Evolutionary conservation across 768 basidiomycete genomes (phyloP).

Genomic region (Cubamyces sp.): DNA sequence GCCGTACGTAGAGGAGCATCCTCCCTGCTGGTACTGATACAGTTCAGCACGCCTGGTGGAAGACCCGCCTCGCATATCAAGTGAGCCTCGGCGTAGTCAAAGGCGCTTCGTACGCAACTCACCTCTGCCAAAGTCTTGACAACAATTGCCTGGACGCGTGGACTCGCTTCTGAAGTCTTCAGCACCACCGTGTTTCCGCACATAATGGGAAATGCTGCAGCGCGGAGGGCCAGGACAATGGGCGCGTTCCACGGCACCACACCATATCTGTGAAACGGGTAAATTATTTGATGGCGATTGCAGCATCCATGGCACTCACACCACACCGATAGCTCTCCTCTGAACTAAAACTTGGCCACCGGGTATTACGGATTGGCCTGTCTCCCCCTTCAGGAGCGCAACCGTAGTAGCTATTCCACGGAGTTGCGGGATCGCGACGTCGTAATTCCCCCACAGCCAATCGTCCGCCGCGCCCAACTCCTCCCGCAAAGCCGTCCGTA

Average conservation of each 20-base stretch:
- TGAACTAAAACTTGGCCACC: conserved; percentile 50
- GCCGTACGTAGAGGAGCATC: conserved; percentile 48
- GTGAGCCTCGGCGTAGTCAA: not conserved
- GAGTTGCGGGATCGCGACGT: conserved; percentile 31
- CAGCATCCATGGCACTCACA: conserved; percentile 40
- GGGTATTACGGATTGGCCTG: conserved; percentile 46
- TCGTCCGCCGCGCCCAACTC: conserved; percentile 43
- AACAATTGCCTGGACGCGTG: conserved; percentile 49
- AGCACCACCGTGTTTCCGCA: conserved; percentile 62
- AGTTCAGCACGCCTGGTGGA: conserved; percentile 62
- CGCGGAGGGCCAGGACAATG: conserved; percentile 47
- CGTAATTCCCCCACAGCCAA: conserved; percentile 34
- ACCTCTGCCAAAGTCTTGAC: conserved; percentile 51
- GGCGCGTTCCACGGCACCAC: conserved; percentile 65
- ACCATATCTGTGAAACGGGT: conserved; percentile 25
- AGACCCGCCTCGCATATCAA: conserved; percentile 50
- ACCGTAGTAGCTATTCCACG: conserved; percentile 35
- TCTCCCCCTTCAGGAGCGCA: conserved; percentile 44
- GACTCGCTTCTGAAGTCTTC: conserved; percentile 55
- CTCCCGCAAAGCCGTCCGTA: conserved; percentile 38
- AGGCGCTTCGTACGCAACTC: not conserved
- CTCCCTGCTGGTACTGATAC: conserved; percentile 50
- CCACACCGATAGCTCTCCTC: conserved; percentile 53
- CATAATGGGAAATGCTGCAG: conserved; percentile 49
- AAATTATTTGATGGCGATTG: no score